Evolutionary conservation across 1,284 basidiomycete species (phyloP).

Genomic region (Puccinia coronata): DNA sequence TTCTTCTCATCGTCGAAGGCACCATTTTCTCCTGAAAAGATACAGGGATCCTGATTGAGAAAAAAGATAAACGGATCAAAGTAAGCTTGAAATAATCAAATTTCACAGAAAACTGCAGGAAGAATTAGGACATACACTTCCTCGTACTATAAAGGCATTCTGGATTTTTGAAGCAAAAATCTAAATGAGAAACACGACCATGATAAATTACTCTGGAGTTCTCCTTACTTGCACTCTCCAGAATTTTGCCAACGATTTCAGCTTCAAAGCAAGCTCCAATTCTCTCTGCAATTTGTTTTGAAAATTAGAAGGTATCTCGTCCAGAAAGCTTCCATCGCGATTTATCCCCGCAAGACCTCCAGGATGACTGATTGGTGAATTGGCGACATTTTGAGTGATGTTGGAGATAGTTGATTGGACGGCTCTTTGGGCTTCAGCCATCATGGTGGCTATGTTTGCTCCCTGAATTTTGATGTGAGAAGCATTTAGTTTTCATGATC

Average conservation of each 20-base stretch:
- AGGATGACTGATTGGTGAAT: slow-evolving; percentile 29
- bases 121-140: slow-evolving; percentile 36
- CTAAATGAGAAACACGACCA: background rate
- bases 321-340: slow-evolving; percentile 43
- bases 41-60: slow-evolving; percentile 38
- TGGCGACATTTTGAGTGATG: slow-evolving; percentile 34
- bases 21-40: slow-evolving; percentile 35
- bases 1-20: slow-evolving; percentile 30
- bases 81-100: too few relatives aligned
- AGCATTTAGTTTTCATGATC: too few relatives aligned
- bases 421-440: slow-evolving; percentile 40
- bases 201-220: background rate
- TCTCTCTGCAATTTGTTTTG: slow-evolving; percentile 48
- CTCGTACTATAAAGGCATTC: slow-evolving; percentile 49
- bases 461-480: background rate
- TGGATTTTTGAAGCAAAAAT: background rate
- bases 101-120: too few relatives aligned
- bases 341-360: slow-evolving; percentile 40
- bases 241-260: slow-evolving; percentile 49
- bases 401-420: slow-evolving; percentile 48
- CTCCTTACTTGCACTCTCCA: slow-evolving; percentile 48
- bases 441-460: slow-evolving; percentile 31
- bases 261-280: slow-evolving; percentile 45
- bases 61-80: background rate
- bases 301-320: slow-evolving; percentile 40